Conservation (phyloP, 441 rosid species). For the Erodium chrysanthum region DNA sequence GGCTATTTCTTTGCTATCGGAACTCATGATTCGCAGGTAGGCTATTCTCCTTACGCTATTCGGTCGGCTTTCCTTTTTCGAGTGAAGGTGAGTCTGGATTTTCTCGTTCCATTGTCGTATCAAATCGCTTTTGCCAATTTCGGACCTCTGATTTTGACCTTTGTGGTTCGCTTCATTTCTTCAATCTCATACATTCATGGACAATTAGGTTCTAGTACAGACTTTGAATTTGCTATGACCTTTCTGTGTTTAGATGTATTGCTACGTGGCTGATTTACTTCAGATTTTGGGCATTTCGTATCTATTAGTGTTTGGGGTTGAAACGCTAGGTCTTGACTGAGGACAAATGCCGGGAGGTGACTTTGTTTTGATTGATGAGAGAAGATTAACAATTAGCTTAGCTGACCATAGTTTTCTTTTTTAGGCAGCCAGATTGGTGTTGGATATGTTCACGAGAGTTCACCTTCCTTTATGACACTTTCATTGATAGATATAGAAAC, state of each 20-base stretch:
- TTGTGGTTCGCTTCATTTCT: neutral
- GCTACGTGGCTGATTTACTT: neutral
- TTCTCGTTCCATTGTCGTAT: neutral
- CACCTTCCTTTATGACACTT: no score
- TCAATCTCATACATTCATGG: neutral
- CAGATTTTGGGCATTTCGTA: neutral
- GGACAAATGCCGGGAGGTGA: neutral
- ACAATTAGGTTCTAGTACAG: neutral
- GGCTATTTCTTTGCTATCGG: no score
- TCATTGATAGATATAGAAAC: no score
- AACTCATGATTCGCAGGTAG: no score
- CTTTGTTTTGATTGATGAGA: neutral
- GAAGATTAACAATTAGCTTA: neutral
- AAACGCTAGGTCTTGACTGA: neutral
- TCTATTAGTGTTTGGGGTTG: neutral
- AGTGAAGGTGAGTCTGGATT: conserved; percentile 2
- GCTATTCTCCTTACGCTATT: no score
- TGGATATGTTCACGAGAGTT: neutral
- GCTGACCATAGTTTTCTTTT: neutral
- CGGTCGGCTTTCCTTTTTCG: neutral
- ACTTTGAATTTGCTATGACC: neutral
- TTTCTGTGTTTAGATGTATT: neutral
- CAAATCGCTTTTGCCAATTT: no score
- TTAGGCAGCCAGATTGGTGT: neutral
- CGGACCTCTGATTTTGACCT: neutral